Evolutionary conservation across 108 stramenopile genomes (phyloP).

Genomic region (Stephanodiscus triporus): DNA sequence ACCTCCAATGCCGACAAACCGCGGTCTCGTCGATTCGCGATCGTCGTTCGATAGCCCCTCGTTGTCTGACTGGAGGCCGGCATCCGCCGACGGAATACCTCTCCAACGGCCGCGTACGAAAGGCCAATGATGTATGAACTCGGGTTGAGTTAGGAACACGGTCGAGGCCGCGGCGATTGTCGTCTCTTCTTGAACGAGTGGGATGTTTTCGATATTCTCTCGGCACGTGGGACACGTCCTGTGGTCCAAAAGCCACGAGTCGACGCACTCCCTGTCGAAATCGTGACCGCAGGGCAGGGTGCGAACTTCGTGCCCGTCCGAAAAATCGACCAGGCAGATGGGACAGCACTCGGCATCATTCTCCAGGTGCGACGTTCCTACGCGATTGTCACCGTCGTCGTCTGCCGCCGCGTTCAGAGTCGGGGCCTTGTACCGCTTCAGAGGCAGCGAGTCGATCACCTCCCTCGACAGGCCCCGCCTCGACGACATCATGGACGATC

Average conservation of each 20-base stretch:
- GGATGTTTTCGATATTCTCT: constrained; percentile 15
- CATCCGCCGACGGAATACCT: neutral
- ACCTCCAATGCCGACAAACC: neutral
- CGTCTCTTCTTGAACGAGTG: neutral
- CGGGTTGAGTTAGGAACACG: neutral
- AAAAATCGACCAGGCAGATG: constrained; percentile 63
- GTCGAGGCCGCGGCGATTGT: neutral
- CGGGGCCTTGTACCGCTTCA: constrained; percentile 38
- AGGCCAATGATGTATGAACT: neutral
- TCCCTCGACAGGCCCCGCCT: constrained; percentile 36
- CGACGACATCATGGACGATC: constrained; percentile 1
- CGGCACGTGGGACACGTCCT: constrained; percentile 41
- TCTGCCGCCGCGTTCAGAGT: too few species aligned
- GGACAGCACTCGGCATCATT: too few species aligned
- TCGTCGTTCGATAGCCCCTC: neutral
- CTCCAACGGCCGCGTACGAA: neutral
- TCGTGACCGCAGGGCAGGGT: constrained; percentile 55
- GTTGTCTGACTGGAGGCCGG: neutral
- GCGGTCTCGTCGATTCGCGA: neutral
- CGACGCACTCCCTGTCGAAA: constrained; percentile 59
- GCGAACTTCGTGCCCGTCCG: constrained; percentile 45
- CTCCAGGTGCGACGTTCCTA: too few species aligned
- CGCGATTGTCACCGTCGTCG: too few species aligned
- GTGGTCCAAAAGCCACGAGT: constrained; percentile 44
- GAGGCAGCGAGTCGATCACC: constrained; percentile 47